Percentiles rank a stretch among this genome's conserved stretches.
Evolutionary conservation across 495 filamentous ascomycete species (phyloP).

Genomic region (Penicillium subrubescens): DNA sequence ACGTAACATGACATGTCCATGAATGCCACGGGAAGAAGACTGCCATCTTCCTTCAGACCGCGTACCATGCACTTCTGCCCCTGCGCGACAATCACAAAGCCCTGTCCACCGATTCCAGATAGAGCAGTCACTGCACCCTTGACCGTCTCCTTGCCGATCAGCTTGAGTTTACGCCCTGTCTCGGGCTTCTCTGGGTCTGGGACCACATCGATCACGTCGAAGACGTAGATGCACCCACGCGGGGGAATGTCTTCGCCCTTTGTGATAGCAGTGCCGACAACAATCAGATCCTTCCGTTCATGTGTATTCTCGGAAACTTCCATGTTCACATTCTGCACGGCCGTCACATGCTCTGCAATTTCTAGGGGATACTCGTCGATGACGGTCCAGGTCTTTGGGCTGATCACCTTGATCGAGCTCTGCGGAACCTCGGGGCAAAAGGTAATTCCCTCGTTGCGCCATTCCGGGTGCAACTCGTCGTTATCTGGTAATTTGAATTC

Average conservation of each 20-base stretch:
- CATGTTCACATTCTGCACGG: slow-evolving; percentile 79
- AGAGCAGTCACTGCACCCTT: slow-evolving; percentile 92
- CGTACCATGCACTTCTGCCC: slow-evolving; percentile 97
- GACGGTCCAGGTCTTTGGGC: slow-evolving; percentile 71
- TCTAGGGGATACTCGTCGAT: slow-evolving; percentile 70
- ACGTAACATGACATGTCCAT: slow-evolving; percentile 97
- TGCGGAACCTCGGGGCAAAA: slow-evolving; percentile 70
- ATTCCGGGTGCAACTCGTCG: slow-evolving; percentile 79
- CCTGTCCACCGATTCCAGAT: slow-evolving; percentile 86
- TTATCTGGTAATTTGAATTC: slow-evolving; percentile 82
- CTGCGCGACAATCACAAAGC: slow-evolving; percentile 87
- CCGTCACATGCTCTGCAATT: slow-evolving; percentile 72
- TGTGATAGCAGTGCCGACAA: slow-evolving; percentile 80
- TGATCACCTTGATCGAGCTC: slow-evolving; percentile 72
- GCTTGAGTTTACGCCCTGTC: slow-evolving; percentile 79
- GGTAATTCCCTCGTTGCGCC: slow-evolving; percentile 64
- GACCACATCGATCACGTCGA: slow-evolving; percentile 86
- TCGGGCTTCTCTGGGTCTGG: slow-evolving; percentile 85
- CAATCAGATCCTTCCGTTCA: slow-evolving; percentile 76
- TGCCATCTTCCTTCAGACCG: slow-evolving; percentile 92
- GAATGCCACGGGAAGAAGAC: slow-evolving; percentile 90
- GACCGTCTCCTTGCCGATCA: slow-evolving; percentile 85
- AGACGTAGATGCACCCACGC: slow-evolving; percentile 85
- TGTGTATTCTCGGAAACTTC: slow-evolving; percentile 90
- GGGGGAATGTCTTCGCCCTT: slow-evolving; percentile 88